Percentiles rank a stretch among this genome's conserved stretches.
Evolutionary conservation across 768 basidiomycete genomes (phyloP).

Genomic region (Hydnum rufescens): DNA sequence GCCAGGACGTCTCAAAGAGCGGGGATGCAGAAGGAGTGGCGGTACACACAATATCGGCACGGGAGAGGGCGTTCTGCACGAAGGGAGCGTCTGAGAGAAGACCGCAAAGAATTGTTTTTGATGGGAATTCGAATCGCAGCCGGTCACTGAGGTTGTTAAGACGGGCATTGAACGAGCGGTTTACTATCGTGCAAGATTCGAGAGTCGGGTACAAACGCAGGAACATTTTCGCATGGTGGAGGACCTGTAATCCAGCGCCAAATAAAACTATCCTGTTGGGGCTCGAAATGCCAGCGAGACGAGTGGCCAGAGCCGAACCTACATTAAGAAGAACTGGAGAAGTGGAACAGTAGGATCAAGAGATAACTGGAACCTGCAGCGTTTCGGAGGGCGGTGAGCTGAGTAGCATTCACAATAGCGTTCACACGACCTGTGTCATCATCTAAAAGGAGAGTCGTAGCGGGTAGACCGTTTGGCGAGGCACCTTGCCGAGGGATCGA

Average conservation of each 20-base stretch:
- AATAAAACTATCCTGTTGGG: slow-evolving; percentile 33
- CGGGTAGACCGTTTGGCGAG: slow-evolving; percentile 43
- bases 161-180: slow-evolving; percentile 35
- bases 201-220: slow-evolving; percentile 38
- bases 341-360: neutral
- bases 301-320: slow-evolving; percentile 54
- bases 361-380: slow-evolving; percentile 40
- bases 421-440: slow-evolving; percentile 46
- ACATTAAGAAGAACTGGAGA: neutral
- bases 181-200: slow-evolving; percentile 35
- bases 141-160: slow-evolving; percentile 20
- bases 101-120: slow-evolving; percentile 6
- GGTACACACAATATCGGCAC: slow-evolving; percentile 46
- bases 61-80: slow-evolving; percentile 19
- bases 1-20: slow-evolving; percentile 48
- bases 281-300: slow-evolving; percentile 16
- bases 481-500: slow-evolving; percentile 35
- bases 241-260: slow-evolving; percentile 54
- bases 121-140: slow-evolving; percentile 17
- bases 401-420: slow-evolving; percentile 59
- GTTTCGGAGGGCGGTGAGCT: slow-evolving; percentile 61
- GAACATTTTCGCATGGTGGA: slow-evolving; percentile 42
- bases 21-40: slow-evolving; percentile 54
- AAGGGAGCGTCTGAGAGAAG: slow-evolving; percentile 12
- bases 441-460: slow-evolving; percentile 55